Evolutionary conservation across 345 rosid genomes (phyloP), one percentile per base, ranked within the genome.

Genomic region (Bruguiera parviflora): DNA sequence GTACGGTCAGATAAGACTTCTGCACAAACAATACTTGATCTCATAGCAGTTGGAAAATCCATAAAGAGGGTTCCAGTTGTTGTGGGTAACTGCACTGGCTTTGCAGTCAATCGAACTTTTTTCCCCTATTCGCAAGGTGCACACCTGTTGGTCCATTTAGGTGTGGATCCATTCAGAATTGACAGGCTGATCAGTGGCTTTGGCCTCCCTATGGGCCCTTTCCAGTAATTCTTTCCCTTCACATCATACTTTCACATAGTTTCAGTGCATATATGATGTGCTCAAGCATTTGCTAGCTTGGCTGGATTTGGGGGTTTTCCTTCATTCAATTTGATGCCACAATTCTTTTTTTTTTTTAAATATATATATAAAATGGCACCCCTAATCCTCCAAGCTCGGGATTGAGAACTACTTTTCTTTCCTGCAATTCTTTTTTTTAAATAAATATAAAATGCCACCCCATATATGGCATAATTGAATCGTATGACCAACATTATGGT

Each of bases 21-120:
- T 65, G 84, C 93, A 22, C 97, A 95, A 82, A 91, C 79, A 58
- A 88, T 90, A 75, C 85, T 95, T 64, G 97, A 95, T 86, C 96
- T 95, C 79, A 84, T 92, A 88, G 61, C 93, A 19, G 81, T 90
- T 65, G 96, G 97, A 37, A 95, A 90, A 72, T 70, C 73, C 69
- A 95, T 88, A 83, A 90, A 87, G 87, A 95, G 92, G 82, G 92
- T 88, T 78, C 96, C 99, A 0, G 96, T 95, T 53, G 99, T 95
- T 59, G 99, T 90, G 71, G 96, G 96, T 63, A 95, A 92, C 80
- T 92, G 99, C 83, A 85, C 88, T 63, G 99, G 97, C 55, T 95
- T 95, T 75, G 96, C 97, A 46, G 96, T 95, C 76, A 95, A 90
- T 64, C 86, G 96, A 37, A 79, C 97, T 46, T 95, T 95, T 82